phyloP scores from a whole-genome alignment of 495 filamentous ascomycete genomes.

The Penicillium diatomitis region DNA sequence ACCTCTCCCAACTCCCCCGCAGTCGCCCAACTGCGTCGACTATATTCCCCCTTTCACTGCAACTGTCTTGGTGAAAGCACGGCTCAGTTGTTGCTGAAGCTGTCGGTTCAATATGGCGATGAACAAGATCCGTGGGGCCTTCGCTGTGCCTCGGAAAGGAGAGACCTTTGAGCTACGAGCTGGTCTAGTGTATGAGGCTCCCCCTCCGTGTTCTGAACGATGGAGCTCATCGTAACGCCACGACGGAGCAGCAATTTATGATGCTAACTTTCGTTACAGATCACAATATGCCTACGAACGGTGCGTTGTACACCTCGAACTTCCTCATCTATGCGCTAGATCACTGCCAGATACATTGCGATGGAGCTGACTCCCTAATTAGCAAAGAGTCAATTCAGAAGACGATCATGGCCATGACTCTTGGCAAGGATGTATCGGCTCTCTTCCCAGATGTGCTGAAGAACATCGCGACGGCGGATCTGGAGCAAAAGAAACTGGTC shows the following conservation, averaged over 20 bases:
- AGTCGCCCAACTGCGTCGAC: constrained; percentile 23
- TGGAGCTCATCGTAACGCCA: constrained; percentile 5
- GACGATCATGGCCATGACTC: constrained; percentile 99
- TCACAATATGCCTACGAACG: constrained; percentile 99
- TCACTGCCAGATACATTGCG: constrained; percentile 1
- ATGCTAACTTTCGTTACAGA: constrained; percentile 28
- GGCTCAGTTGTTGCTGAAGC: constrained; percentile 41
- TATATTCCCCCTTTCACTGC: constrained; percentile 11
- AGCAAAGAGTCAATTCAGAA: constrained; percentile 98
- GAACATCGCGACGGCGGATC: constrained; percentile 90
- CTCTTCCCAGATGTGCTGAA: constrained; percentile 98
- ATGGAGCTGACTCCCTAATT: constrained; percentile 18
- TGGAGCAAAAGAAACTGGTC: constrained; percentile 99
- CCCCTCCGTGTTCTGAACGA: constrained; percentile 8
- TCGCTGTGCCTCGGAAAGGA: constrained; percentile 86
- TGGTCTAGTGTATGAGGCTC: constrained; percentile 62
- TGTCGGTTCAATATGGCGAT: constrained; percentile 62
- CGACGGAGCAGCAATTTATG: not conserved
- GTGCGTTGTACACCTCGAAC: constrained; percentile 28
- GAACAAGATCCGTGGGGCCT: constrained; percentile 90
- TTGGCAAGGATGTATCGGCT: constrained; percentile 96
- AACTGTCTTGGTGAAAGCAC: constrained; percentile 33
- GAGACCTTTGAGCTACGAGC: constrained; percentile 97
- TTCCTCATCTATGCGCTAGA: not conserved
- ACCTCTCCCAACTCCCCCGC: constrained; percentile 30